Evolutionary conservation across 805 yeast species (phyloP).

Genomic region (Yarrowia yakushimensis): DNA sequence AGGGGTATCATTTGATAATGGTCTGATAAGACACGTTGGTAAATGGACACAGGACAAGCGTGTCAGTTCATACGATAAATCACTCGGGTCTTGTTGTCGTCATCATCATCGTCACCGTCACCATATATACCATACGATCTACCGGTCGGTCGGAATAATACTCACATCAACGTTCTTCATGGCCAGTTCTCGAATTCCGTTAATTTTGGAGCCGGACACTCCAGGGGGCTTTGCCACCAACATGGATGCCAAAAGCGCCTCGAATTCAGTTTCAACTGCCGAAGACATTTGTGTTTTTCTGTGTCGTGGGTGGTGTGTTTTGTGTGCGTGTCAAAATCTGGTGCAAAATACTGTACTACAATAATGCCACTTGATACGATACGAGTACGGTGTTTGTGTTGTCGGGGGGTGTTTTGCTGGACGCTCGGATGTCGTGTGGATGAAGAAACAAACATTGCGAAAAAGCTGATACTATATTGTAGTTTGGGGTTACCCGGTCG

Average conservation of each 20-base stretch:
- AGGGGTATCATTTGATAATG: background rate
- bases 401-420: background rate
- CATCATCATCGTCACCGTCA: background rate
- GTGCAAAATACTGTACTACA: slow-evolving; percentile 16
- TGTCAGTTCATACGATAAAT: background rate
- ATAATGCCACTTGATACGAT: slow-evolving; percentile 23
- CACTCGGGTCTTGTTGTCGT: background rate
- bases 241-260: slow-evolving; percentile 32
- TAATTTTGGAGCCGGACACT: slow-evolving; percentile 92
- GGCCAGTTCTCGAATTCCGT: slow-evolving; percentile 75
- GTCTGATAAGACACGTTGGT: background rate
- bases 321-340: background rate
- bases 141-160: background rate
- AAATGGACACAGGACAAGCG: background rate
- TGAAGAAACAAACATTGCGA: background rate
- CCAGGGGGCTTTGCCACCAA: slow-evolving; percentile 59
- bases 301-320: background rate
- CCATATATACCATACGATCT: slow-evolving; percentile 6
- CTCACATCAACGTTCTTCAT: slow-evolving; percentile 54
- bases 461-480: background rate
- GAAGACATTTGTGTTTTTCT: slow-evolving; percentile 9
- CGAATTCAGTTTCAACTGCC: slow-evolving; percentile 23
- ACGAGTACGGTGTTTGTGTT: slow-evolving; percentile 18
- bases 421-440: background rate
- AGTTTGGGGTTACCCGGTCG: background rate